Conservation (phyloP, 202 grass and related monocot species). For the Panicum virgatum region DNA sequence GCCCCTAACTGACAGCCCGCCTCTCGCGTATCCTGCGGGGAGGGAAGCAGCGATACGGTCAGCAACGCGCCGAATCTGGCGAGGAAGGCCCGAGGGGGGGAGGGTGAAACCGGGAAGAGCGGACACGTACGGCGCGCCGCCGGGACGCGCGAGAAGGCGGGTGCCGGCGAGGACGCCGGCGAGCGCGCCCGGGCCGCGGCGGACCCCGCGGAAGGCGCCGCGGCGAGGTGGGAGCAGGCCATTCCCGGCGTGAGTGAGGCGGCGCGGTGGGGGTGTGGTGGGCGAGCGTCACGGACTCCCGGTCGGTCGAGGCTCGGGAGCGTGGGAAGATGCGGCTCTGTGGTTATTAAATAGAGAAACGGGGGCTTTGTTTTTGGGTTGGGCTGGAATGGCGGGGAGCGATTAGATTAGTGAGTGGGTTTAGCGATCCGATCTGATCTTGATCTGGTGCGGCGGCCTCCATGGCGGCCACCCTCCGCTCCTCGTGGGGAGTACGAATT, state of each 20-base stretch:
- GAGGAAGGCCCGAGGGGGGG: background rate
- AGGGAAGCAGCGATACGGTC: background rate
- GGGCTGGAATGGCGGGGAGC: background rate
- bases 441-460: background rate
- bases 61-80: conserved; percentile 9
- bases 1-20: conserved; percentile 1
- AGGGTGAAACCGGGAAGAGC: background rate
- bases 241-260: background rate
- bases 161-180: background rate
- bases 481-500: background rate
- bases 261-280: background rate
- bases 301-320: background rate
- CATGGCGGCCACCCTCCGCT: background rate
- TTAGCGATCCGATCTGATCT: background rate
- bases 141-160: conserved; percentile 26
- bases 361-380: background rate
- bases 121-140: conserved; percentile 36
- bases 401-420: background rate
- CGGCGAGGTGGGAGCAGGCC: conserved; percentile 41
- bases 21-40: conserved; percentile 4
- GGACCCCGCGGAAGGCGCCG: background rate
- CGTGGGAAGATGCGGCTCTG: background rate
- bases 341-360: background rate
- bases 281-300: background rate
- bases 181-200: background rate